These are phyloP conservation scores for Kalmusia sp. DNA, from an alignment of 2,329 filamentous ascomycete species.

Conservation along the genomic window DNA sequence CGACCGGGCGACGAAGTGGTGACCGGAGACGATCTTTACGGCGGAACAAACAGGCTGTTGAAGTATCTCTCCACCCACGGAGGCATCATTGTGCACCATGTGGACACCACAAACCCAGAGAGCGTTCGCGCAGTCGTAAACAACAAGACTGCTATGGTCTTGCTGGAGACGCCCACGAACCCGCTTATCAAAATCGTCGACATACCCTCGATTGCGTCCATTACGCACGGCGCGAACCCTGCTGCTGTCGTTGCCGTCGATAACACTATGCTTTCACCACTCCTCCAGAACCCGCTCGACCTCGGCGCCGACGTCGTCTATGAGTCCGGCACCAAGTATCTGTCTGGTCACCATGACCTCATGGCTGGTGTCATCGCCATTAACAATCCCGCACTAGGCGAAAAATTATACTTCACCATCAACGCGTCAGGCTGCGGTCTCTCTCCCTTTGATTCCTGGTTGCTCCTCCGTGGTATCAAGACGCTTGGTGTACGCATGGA, in stretches of 20 bases:
- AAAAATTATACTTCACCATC: slow-evolving; percentile 95
- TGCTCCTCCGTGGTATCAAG: slow-evolving; percentile 94
- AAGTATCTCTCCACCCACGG: slow-evolving; percentile 90
- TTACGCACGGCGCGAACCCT: slow-evolving; percentile 79
- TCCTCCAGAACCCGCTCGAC: slow-evolving; percentile 92
- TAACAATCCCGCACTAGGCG: slow-evolving; percentile 81
- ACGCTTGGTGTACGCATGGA: slow-evolving; percentile 98
- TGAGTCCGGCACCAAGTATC: slow-evolving; percentile 96
- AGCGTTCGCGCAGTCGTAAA: slow-evolving; percentile 73
- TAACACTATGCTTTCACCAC: slow-evolving; percentile 98
- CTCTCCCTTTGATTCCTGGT: slow-evolving; percentile 93
- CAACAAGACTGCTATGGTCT: slow-evolving; percentile 89
- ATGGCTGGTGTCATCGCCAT: slow-evolving; percentile 97
- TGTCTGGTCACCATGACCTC: slow-evolving; percentile 97
- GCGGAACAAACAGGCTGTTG: slow-evolving; percentile 90
- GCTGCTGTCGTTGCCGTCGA: slow-evolving; percentile 88
- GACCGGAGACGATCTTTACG: slow-evolving; percentile 95
- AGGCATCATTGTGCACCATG: slow-evolving; percentile 92
- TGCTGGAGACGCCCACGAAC: slow-evolving; percentile 96
- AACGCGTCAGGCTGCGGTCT: slow-evolving; percentile 95
- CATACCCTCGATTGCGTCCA: slow-evolving; percentile 77
- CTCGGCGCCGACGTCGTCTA: slow-evolving; percentile 96
- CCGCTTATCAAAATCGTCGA: slow-evolving; percentile 98
- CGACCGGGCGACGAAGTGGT: slow-evolving; percentile 95
- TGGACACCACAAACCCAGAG: slow-evolving; percentile 85